Conservation (phyloP, 352 stramenopile genomes). For the Pythium sukuiense region DNA sequence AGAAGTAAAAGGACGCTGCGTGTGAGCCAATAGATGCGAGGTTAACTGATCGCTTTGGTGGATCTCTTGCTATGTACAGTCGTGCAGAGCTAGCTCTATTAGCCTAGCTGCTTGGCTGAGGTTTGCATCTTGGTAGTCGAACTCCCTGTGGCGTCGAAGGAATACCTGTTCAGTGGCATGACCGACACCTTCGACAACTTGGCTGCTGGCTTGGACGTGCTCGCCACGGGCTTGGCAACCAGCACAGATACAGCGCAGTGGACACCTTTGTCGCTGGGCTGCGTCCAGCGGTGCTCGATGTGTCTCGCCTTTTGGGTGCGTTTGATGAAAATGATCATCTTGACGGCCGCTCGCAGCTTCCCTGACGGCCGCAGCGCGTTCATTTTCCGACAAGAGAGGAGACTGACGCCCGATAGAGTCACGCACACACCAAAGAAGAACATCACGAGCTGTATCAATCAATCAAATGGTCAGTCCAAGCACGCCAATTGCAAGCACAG, state of each 20-base stretch:
- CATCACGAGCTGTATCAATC: conserved; percentile 41
- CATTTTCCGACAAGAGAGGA: conserved; percentile 74
- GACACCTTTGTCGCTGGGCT: background rate
- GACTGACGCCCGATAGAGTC: conserved; percentile 68
- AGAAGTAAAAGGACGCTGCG: conserved; percentile 26
- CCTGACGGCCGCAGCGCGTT: conserved; percentile 45
- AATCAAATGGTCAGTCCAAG: background rate
- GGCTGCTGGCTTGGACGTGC: background rate
- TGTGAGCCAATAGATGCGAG: background rate
- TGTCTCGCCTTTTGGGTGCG: conserved; percentile 53
- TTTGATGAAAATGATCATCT: conserved; percentile 72
- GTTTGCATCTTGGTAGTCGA: background rate
- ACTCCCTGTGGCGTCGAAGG: background rate
- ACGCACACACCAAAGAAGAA: conserved; percentile 68
- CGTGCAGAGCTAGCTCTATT: background rate
- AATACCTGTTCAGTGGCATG: background rate
- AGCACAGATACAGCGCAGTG: background rate
- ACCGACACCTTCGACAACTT: background rate
- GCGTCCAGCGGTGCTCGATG: conserved; percentile 46
- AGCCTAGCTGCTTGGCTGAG: background rate
- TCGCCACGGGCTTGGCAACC: background rate
- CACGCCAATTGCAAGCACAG: too few species aligned
- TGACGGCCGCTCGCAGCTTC: conserved; percentile 45
- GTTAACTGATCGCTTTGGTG: background rate
- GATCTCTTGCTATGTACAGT: background rate